phyloP scores from a whole-genome alignment of 169 alveolate species.

The Perkinsus olseni region DNA sequence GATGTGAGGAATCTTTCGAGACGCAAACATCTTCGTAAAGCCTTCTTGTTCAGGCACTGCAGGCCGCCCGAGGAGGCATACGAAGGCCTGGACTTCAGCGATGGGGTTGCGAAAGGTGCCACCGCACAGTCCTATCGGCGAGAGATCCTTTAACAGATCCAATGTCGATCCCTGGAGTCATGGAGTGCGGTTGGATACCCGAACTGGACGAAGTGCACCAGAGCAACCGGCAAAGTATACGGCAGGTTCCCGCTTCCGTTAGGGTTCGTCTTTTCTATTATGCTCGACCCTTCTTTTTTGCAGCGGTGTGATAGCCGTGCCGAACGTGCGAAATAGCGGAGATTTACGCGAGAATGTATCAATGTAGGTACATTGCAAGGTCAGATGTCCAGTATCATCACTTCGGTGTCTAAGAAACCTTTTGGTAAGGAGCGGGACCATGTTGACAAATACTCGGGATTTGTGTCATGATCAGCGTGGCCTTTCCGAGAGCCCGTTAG shows the following conservation, averaged over 20 bases:
- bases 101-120: neutral
- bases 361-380: neutral
- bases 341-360: too few species aligned
- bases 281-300: too few species aligned
- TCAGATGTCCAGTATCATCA: neutral
- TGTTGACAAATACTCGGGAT: neutral
- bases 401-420: neutral
- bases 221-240: neutral
- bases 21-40: neutral
- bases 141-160: neutral
- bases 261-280: neutral
- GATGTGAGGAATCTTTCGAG: neutral
- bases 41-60: neutral
- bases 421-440: neutral
- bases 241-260: neutral
- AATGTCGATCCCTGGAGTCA: neutral
- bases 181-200: neutral
- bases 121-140: neutral
- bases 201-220: neutral
- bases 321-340: too few species aligned
- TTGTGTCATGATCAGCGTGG: constrained; percentile 16
- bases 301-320: too few species aligned
- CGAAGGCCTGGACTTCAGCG: neutral
- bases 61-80: neutral
- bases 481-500: constrained; percentile 63